phyloP scores from a whole-genome alignment of 768 basidiomycete genomes.

The Coprinopsis cinerea region DNA sequence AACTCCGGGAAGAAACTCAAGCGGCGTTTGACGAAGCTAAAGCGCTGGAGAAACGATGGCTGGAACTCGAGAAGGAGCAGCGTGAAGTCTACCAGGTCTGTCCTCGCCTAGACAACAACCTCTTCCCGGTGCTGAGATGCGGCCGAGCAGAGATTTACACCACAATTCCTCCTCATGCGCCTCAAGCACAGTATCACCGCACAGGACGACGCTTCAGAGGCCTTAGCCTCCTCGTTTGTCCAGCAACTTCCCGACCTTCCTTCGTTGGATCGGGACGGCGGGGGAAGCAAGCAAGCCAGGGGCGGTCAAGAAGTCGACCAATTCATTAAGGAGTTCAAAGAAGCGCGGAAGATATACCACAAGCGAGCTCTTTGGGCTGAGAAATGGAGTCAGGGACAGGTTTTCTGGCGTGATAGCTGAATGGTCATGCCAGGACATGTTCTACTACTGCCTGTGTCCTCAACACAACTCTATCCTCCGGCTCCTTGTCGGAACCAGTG shows the following conservation, averaged over 20 bases:
- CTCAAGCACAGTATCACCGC: constrained; percentile 83
- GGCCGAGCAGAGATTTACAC: constrained; percentile 71
- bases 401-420: constrained; percentile 74
- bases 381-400: constrained; percentile 79
- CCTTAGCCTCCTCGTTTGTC: constrained; percentile 77
- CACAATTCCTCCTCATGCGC: constrained; percentile 84
- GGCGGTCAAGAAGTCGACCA: constrained; percentile 66
- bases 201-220: constrained; percentile 87
- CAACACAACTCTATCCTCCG: too few relatives aligned
- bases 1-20: constrained; percentile 75
- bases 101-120: too few relatives aligned
- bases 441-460: too few relatives aligned
- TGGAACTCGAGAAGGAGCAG: constrained; percentile 84
- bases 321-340: constrained; percentile 86
- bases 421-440: not conserved
- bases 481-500: too few relatives aligned
- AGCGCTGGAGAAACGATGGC: constrained; percentile 74
- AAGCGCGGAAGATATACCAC: constrained; percentile 84
- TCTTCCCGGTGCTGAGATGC: too few relatives aligned
- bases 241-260: constrained; percentile 43
- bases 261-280: constrained; percentile 18
- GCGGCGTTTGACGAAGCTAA: constrained; percentile 87
- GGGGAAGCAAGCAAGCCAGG: constrained; percentile 29
- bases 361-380: constrained; percentile 89
- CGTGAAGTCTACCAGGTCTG: constrained; percentile 80